Percentiles rank a stretch among this genome's conserved stretches.
These are phyloP conservation scores for Marasmius oreades DNA, from an alignment of 1,284 basidiomycete species.

Conservation along the genomic window DNA sequence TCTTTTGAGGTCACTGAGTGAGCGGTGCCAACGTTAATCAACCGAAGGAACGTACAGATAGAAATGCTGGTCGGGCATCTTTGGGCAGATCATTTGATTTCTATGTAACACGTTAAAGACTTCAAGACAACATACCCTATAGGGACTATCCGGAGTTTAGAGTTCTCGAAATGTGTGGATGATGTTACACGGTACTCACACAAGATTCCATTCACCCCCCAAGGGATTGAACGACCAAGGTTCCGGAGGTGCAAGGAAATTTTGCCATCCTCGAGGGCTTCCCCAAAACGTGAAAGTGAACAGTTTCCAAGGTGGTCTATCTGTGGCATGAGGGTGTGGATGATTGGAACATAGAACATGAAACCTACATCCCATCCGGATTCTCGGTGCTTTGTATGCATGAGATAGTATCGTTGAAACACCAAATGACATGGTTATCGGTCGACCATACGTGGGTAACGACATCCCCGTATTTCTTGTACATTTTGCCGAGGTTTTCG, in stretches of 20 bases:
- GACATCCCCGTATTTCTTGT: slow-evolving; percentile 4
- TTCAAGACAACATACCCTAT: slow-evolving; percentile 1
- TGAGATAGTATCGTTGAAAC: slow-evolving; percentile 7
- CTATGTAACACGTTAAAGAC: neutral
- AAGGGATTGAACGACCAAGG: slow-evolving; percentile 5
- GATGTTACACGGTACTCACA: neutral
- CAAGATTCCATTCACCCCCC: slow-evolving; percentile 8
- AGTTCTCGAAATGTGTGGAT: neutral
- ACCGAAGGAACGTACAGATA: slow-evolving; percentile 2
- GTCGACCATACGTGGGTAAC: slow-evolving; percentile 6
- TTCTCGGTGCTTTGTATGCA: slow-evolving; percentile 4
- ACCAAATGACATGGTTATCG: slow-evolving; percentile 2
- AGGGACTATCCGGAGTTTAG: neutral
- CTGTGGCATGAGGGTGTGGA: neutral
- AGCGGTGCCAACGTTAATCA: neutral
- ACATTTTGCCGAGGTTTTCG: neutral
- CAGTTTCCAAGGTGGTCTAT: slow-evolving; percentile 8
- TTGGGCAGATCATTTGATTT: neutral
- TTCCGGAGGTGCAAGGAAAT: slow-evolving; percentile 1
- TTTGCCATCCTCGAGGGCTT: slow-evolving; percentile 4
- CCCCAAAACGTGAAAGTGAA: slow-evolving; percentile 10
- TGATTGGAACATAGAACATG: neutral
- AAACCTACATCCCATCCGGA: slow-evolving; percentile 6
- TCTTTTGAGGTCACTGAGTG: neutral
- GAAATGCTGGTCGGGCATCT: slow-evolving; percentile 9